phyloP scores from a whole-genome alignment of 768 basidiomycete genomes.

The Tulasnella sp. region DNA sequence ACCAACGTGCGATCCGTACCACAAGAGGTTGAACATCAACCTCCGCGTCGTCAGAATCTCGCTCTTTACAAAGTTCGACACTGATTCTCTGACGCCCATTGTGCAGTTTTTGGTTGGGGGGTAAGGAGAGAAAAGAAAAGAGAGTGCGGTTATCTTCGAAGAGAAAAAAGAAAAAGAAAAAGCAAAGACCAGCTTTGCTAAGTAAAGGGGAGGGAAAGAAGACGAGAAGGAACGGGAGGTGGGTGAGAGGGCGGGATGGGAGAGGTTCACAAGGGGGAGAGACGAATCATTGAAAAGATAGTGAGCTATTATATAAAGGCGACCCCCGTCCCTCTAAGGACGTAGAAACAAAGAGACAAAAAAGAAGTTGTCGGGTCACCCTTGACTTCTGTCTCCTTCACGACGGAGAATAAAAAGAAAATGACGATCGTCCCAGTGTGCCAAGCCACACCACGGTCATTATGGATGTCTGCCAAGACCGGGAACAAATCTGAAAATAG shows the following conservation, averaged over 20 bases:
- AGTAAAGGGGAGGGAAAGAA: not conserved
- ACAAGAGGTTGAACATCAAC: conserved; percentile 39
- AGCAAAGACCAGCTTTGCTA: conserved; percentile 11
- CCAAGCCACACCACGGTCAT: no score
- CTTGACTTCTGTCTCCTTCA: not conserved
- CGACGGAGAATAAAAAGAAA: not conserved
- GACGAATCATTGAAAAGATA: no score
- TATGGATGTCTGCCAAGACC: no score
- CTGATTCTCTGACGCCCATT: conserved; percentile 42
- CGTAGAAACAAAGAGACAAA: not conserved
- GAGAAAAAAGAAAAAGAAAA: conserved; percentile 8
- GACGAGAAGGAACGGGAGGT: not conserved
- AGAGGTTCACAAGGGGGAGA: no score
- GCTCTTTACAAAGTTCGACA: conserved; percentile 44
- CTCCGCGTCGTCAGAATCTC: conserved; percentile 55
- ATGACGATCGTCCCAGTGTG: no score
- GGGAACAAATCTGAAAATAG: no score
- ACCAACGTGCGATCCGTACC: conserved; percentile 64
- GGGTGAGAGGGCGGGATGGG: conserved; percentile 5
- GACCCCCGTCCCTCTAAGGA: no score
- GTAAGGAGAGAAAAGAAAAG: conserved; percentile 8
- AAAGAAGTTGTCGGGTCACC: not conserved
- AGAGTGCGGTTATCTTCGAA: not conserved
- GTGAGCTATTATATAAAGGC: not conserved
- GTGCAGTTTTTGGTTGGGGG: conserved; percentile 6